Conservation (phyloP, 1,139 yeast genomes). For the Debaryomyces sp. region DNA sequence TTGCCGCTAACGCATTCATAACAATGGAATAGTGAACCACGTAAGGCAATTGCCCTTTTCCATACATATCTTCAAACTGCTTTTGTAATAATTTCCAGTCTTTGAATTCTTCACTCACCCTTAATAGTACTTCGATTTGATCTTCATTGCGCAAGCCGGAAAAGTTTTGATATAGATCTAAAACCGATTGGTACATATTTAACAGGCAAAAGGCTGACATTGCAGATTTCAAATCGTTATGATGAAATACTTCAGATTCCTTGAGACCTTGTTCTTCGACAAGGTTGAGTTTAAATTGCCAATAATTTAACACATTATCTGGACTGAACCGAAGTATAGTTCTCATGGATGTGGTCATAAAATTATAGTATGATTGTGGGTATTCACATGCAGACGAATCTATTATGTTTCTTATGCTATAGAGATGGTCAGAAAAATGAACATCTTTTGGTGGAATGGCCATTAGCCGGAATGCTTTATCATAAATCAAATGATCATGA, state of each 20-base stretch:
- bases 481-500: slow-evolving; percentile 20
- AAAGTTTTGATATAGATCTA: slow-evolving; percentile 26
- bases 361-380: slow-evolving; percentile 17
- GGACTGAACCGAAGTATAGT: slow-evolving; percentile 22
- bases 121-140: slow-evolving; percentile 48
- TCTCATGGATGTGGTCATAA: slow-evolving; percentile 28
- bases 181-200: slow-evolving; percentile 27
- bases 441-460: slow-evolving; percentile 14
- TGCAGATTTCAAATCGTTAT: slow-evolving; percentile 30
- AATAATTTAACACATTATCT: slow-evolving; percentile 21
- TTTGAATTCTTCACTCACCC: slow-evolving; percentile 51
- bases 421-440: slow-evolving; percentile 15
- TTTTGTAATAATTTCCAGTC: slow-evolving; percentile 63
- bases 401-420: slow-evolving; percentile 7
- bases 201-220: slow-evolving; percentile 32
- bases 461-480: slow-evolving; percentile 21
- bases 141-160: slow-evolving; percentile 33
- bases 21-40: slow-evolving; percentile 63
- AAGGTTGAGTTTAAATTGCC: slow-evolving; percentile 28
- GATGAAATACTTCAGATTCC: slow-evolving; percentile 10
- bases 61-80: slow-evolving; percentile 65
- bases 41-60: slow-evolving; percentile 57
- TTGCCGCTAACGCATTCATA: slow-evolving; percentile 60
- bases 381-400: neutral
- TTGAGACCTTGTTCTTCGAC: slow-evolving; percentile 6